Conservation (phyloP, 148 eudicot species). For the Mesembryanthemum crystallinum region DNA sequence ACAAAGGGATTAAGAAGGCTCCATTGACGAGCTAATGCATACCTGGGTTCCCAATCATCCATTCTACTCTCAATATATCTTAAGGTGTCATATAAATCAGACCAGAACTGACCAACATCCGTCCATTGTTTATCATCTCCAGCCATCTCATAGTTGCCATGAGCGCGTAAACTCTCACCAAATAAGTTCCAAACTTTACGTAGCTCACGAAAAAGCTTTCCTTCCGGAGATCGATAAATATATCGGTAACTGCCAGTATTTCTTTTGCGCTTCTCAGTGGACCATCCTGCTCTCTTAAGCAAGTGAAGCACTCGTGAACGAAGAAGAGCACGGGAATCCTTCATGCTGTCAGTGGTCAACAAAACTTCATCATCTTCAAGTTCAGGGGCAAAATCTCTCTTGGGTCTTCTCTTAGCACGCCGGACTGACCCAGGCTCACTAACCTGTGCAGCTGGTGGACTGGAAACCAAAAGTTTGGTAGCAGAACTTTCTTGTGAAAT, state of each 20-base stretch:
- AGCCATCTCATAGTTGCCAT: slow-evolving; percentile 26
- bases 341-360: slow-evolving; percentile 38
- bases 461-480: slow-evolving; percentile 42
- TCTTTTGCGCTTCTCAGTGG: slow-evolving; percentile 63
- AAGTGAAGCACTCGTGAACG: slow-evolving; percentile 56
- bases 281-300: slow-evolving; percentile 75
- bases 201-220: slow-evolving; percentile 69
- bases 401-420: slow-evolving; percentile 34
- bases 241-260: slow-evolving; percentile 47
- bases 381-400: slow-evolving; percentile 35
- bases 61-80: slow-evolving; percentile 50
- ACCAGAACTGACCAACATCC: slow-evolving; percentile 48
- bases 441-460: slow-evolving; percentile 28
- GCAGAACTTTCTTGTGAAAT: slow-evolving; percentile 79
- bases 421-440: slow-evolving; percentile 31
- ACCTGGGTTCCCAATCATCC: slow-evolving; percentile 36
- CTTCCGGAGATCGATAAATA: slow-evolving; percentile 63
- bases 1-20: slow-evolving; percentile 88
- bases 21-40: slow-evolving; percentile 58
- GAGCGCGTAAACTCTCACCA: slow-evolving; percentile 55
- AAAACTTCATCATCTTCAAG: slow-evolving; percentile 36
- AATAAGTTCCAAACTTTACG: slow-evolving; percentile 70
- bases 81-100: slow-evolving; percentile 54
- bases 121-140: slow-evolving; percentile 52
- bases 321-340: slow-evolving; percentile 64